These are phyloP conservation scores for Trichoderma asperelloides DNA, from an alignment of 495 filamentous ascomycete genomes.

Conservation along the genomic window DNA sequence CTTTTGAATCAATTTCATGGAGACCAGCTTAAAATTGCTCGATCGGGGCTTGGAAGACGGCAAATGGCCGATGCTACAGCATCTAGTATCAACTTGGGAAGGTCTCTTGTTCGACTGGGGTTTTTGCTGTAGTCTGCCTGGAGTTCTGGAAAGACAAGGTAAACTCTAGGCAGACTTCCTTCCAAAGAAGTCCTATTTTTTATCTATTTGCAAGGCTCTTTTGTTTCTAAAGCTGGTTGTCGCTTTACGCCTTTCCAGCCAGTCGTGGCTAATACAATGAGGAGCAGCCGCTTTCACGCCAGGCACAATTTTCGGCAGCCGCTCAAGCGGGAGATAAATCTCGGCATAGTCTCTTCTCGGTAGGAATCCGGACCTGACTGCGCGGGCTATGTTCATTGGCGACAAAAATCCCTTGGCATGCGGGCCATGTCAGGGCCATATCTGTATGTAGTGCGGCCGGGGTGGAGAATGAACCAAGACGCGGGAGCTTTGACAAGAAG, in stretches of 20 bases:
- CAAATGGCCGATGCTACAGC: neutral
- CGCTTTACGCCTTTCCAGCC: neutral
- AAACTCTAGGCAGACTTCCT: neutral
- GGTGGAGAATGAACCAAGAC: neutral
- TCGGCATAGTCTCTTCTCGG: neutral
- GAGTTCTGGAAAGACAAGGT: neutral
- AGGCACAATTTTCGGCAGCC: neutral
- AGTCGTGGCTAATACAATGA: neutral
- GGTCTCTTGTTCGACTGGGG: neutral
- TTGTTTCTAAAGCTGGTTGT: neutral
- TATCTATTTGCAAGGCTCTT: neutral
- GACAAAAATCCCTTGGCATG: neutral
- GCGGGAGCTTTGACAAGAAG: neutral
- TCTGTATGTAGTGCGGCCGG: neutral
- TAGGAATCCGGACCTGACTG: neutral
- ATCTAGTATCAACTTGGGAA: neutral
- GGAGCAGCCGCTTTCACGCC: neutral
- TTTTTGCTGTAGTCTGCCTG: neutral
- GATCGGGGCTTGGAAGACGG: neutral
- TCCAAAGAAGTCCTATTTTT: neutral
- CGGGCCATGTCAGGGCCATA: neutral
- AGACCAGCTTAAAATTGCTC: neutral
- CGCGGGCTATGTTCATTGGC: neutral
- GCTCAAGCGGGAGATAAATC: neutral
- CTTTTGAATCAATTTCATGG: neutral